Base-by-base conservation (phyloP, 169 alveolate species). In the Perkinsus olseni region DNA sequence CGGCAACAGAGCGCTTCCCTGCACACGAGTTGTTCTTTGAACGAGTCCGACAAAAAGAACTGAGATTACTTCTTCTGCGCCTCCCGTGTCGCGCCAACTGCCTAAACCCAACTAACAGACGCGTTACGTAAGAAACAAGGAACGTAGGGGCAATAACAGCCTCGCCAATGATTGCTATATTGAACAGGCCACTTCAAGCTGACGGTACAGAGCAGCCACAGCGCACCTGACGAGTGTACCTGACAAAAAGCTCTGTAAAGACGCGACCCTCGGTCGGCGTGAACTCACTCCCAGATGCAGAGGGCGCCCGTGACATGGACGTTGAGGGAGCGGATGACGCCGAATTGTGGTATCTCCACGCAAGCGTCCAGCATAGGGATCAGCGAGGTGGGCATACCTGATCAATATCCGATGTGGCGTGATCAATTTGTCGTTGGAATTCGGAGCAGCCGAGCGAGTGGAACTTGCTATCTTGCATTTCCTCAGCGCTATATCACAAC, bases 221-320 rank as follows among this genome's bases (percentile, higher is more conserved):
- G 17, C 62, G 62, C 24, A 45, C 17, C 62, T 45, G 62, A 10
- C 62, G 62, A 17, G 62, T 45, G 62, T 45, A 45, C 17, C 62
- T 45, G 62, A 45, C 6, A 6, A 45, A 17, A 45, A 6, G 24
- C 6, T 10, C 62, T 45, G 62, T 17, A 45, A 45, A 6, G 62
- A 6, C 62, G 6, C n/a, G n/a, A n/a, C n/a, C n/a, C n/a, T n/a
- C n/a, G n/a, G n/a, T n/a, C n/a, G n/a, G n/a, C n/a, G n/a, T n/a
- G n/a, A n/a, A 45, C 62, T 45, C 97, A 97, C 93, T 97, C 99
- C 97, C 98, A 97, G 0, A 98, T 95, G 94, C 97, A 96, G 39
- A 98, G 93, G 0, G 98, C 97, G 6, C 98, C 99, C 51, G 98
- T 96, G 38, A 97, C 99, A 93, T 98, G 99, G 39, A 98, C 99